Base-by-base conservation (phyloP, 768 basidiomycete species). In the Cystobasidium ongulense region DNA sequence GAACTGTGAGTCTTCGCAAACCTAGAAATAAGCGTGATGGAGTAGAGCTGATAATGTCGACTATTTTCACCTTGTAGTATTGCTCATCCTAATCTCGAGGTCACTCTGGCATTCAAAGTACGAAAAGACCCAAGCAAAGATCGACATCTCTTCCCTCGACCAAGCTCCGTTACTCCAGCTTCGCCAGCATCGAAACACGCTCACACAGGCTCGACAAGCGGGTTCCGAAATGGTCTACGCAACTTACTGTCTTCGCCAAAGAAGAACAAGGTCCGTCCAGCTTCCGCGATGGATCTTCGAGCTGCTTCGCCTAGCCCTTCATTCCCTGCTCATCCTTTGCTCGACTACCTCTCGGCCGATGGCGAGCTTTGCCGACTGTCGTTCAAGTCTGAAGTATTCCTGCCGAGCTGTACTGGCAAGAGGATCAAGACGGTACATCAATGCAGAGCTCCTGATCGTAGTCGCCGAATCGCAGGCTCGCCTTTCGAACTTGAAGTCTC, bases 221-320 rank as follows among this genome's bases (percentile, higher is more conserved):
- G 68, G 10, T 71, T 71, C 53, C 68, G 68, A 5, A 29, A 36
- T 15, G 75, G 53, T 23, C 65, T 35, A 31, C 75, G 43, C 13
- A 59, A 61, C 8, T 39, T 52, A 1, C 64, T 66, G 8, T 59
- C 36, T 0, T 50, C 36, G n/a, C 66, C 72, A 21, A 64, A 62
- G 25, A 63, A 71, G 67, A 50, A 67, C 18, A 76, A 75, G 52
- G 67, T 31, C 10, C 63, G 63, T 31, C 63, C 63, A 15, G 63
- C 36, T 15, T 64, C 63, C n/a, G 54, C 36, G 5, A 71, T 71
- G 68, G 68, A 71, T 17, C 15, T 46, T 27, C 52, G 50, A 27
- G 33, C 68, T 4, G 35, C 52, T 5, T 71, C 68, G n/a, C 68
- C 33, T 11, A 46, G 63, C 29, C 57, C 57, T 27, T 29, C 57